Percentiles rank a stretch among this genome's conserved stretches.
Evolutionary conservation across 495 filamentous ascomycete genomes (phyloP).

Genomic region (Trichoderma reesei): DNA sequence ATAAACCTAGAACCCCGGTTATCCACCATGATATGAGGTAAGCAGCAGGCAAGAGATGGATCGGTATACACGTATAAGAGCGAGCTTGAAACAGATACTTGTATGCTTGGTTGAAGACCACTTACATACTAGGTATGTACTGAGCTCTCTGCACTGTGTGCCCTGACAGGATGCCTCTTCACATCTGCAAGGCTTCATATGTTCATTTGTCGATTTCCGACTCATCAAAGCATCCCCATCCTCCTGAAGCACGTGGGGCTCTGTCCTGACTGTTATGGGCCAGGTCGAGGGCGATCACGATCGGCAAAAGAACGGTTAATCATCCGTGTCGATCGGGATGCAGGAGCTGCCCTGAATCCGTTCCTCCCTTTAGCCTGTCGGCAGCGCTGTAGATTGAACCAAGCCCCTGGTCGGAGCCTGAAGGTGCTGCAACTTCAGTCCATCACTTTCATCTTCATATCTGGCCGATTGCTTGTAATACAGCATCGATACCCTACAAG

Average conservation of each 20-base stretch:
- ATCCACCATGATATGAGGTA: too few species aligned
- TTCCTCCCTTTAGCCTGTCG: not conserved
- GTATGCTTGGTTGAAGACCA: too few species aligned
- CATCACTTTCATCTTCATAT: not conserved
- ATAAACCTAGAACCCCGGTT: too few species aligned
- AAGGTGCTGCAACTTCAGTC: too few species aligned
- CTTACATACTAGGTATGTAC: too few species aligned
- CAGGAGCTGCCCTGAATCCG: constrained; percentile 12
- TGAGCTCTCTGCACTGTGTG: too few species aligned
- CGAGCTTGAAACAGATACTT: too few species aligned
- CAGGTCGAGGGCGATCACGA: not conserved
- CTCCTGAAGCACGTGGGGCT: not conserved
- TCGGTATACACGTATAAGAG: too few species aligned
- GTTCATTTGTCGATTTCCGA: not conserved
- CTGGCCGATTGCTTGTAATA: not conserved
- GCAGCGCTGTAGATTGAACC: not conserved
- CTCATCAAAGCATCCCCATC: not conserved
- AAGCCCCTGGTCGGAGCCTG: too few species aligned
- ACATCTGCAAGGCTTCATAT: too few species aligned
- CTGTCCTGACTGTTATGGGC: not conserved
- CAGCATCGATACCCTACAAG: not conserved
- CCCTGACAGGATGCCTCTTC: not conserved
- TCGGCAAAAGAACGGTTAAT: not conserved
- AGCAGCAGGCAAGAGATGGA: too few species aligned
- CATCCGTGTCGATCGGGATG: constrained; percentile 17